Evolutionary conservation across 345 rosid genomes (phyloP).

Genomic region (Nasturtium officinale): DNA sequence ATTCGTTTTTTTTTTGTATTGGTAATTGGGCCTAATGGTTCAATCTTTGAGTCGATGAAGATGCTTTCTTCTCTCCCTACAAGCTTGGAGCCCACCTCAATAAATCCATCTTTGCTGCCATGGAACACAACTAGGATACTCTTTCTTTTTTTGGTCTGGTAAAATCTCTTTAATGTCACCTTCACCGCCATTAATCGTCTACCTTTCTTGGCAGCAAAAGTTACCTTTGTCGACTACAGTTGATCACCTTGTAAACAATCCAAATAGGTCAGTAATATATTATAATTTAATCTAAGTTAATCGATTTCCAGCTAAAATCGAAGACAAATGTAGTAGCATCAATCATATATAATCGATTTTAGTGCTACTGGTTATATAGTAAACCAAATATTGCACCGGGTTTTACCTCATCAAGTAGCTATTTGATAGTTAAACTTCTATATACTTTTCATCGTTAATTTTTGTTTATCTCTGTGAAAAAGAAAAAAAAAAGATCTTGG

Average conservation of each 20-base stretch:
- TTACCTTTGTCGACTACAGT: constrained; percentile 33
- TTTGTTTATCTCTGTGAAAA: constrained; percentile 29
- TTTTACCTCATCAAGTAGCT: constrained; percentile 19
- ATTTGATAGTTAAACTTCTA: constrained; percentile 24
- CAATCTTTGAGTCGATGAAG: constrained; percentile 37
- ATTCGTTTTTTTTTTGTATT: not conserved
- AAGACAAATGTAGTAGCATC: constrained; percentile 7
- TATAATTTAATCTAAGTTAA: not conserved
- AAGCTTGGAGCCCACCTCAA: constrained; percentile 48
- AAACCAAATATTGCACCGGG: not conserved
- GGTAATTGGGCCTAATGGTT: constrained; percentile 32
- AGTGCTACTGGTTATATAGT: constrained; percentile 5
- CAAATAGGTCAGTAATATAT: not conserved
- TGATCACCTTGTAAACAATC: constrained; percentile 17
- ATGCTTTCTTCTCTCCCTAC: constrained; percentile 33
- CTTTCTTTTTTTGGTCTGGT: constrained; percentile 37
- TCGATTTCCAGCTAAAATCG: not conserved
- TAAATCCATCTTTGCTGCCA: constrained; percentile 41
- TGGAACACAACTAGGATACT: constrained; percentile 40
- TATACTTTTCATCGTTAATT: constrained; percentile 32
- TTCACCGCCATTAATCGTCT: constrained; percentile 39
- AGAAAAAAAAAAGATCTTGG: constrained; percentile 26
- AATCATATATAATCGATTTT: not conserved
- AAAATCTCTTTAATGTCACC: constrained; percentile 44
- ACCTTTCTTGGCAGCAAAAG: constrained; percentile 42